Evolutionary conservation across 148 eudicot species (phyloP).

Genomic region (Cornus controversa): DNA sequence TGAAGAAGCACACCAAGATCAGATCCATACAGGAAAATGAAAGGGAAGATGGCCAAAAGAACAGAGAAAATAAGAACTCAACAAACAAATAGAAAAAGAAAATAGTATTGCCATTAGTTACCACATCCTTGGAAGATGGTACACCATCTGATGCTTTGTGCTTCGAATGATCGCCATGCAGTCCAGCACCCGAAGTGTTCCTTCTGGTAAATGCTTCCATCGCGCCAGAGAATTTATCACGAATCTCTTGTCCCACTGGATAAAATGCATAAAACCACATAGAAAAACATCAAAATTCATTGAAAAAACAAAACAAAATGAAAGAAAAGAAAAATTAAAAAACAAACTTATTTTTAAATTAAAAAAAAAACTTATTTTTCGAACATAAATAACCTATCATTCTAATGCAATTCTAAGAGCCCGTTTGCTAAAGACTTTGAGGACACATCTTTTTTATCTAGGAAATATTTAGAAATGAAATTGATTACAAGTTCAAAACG

Average conservation of each 20-base stretch:
- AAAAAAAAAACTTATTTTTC: not conserved
- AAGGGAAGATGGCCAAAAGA: too few relatives aligned
- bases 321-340: too few relatives aligned
- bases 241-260: slow-evolving; percentile 27
- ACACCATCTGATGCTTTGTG: slow-evolving; percentile 31
- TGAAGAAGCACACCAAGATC: too few relatives aligned
- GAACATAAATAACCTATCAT: not conserved
- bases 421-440: not conserved
- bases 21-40: too few relatives aligned
- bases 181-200: slow-evolving; percentile 27
- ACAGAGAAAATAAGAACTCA: not conserved
- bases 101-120: not conserved
- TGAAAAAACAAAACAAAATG: too few relatives aligned
- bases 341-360: not conserved
- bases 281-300: not conserved
- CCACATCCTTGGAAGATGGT: slow-evolving; percentile 33
- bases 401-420: not conserved
- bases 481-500: too few relatives aligned
- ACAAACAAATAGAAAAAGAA: not conserved
- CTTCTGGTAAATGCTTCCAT: slow-evolving; percentile 38
- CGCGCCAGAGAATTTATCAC: slow-evolving; percentile 32
- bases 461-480: not conserved
- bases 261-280: not conserved
- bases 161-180: slow-evolving; percentile 34
- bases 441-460: not conserved